phyloP scores from a whole-genome alignment of 768 basidiomycete species.

The Kwoniella heveanensis region DNA sequence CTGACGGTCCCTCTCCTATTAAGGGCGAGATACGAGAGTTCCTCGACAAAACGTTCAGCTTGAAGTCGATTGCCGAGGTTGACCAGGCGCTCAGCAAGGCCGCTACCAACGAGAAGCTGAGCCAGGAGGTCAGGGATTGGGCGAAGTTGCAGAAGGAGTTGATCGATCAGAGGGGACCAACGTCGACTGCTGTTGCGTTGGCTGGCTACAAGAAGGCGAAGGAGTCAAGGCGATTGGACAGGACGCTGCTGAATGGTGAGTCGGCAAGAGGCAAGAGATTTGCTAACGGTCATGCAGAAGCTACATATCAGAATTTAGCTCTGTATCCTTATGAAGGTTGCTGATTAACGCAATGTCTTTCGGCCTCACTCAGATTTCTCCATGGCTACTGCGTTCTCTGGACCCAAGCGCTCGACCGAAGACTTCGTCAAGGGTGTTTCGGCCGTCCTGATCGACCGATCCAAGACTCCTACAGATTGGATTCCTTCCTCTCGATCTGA shows the following conservation, averaged over 20 bases:
- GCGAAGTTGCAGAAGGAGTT: slow-evolving; percentile 68
- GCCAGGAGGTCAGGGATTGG: slow-evolving; percentile 67
- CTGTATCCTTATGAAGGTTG: too few species aligned
- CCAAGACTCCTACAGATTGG: slow-evolving; percentile 64
- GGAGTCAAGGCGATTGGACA: slow-evolving; percentile 62
- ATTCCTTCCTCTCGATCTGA: slow-evolving; percentile 66
- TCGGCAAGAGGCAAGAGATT: too few species aligned
- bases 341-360: too few species aligned
- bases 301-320: too few species aligned
- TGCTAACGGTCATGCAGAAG: too few species aligned
- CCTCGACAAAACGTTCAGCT: slow-evolving; percentile 76
- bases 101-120: slow-evolving; percentile 54
- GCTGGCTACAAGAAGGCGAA: slow-evolving; percentile 74
- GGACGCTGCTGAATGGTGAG: slow-evolving; percentile 71
- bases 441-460: slow-evolving; percentile 64
- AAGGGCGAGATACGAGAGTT: slow-evolving; percentile 70
- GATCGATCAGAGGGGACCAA: slow-evolving; percentile 77
- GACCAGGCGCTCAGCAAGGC: slow-evolving; percentile 61
- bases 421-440: slow-evolving; percentile 85
- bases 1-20: slow-evolving; percentile 47
- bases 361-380: slow-evolving; percentile 71
- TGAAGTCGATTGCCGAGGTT: slow-evolving; percentile 72
- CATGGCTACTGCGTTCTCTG: slow-evolving; percentile 82
- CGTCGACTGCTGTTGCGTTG: slow-evolving; percentile 87
- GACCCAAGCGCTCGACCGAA: slow-evolving; percentile 38